Evolutionary conservation across 2,329 filamentous ascomycete species (phyloP).

Genomic region (Mariannaea sp.): DNA sequence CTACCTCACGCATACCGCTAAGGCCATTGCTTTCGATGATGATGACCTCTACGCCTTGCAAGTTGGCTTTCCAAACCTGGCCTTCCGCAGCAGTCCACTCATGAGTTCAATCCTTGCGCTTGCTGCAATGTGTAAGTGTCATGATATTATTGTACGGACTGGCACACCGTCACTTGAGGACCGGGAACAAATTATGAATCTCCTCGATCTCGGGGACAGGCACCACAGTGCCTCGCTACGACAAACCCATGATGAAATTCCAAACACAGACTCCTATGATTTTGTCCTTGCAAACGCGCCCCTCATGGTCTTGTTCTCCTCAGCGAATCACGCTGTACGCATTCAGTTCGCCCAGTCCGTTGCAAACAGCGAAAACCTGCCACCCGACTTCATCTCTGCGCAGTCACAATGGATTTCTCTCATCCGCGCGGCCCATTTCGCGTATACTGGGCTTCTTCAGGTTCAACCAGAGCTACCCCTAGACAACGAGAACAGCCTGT

Average conservation of each 20-base stretch:
- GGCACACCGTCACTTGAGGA: neutral
- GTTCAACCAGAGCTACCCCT: neutral
- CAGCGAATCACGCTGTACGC: slow-evolving; percentile 44
- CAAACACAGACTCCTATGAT: slow-evolving; percentile 37
- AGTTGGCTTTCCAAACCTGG: slow-evolving; percentile 49
- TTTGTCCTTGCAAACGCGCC: slow-evolving; percentile 40
- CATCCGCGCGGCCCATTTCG: slow-evolving; percentile 26
- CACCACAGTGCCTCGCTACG: slow-evolving; percentile 46
- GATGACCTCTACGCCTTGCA: slow-evolving; percentile 48
- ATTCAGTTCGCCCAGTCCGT: slow-evolving; percentile 41
- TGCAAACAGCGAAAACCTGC: neutral
- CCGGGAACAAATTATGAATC: slow-evolving; percentile 13
- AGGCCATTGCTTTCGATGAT: slow-evolving; percentile 42
- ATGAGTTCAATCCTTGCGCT: slow-evolving; percentile 50
- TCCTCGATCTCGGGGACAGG: slow-evolving; percentile 41
- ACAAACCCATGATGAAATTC: slow-evolving; percentile 43
- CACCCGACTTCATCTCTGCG: neutral
- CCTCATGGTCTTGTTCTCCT: slow-evolving; percentile 49
- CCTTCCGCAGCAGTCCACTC: slow-evolving; percentile 45
- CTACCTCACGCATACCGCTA: slow-evolving; percentile 49
- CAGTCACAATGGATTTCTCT: slow-evolving; percentile 32
- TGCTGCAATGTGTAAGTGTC: slow-evolving; percentile 47
- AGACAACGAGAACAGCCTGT: neutral
- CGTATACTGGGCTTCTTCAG: slow-evolving; percentile 21
- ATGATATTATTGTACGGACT: slow-evolving; percentile 36